A percentile compares a stretch with the other conserved stretches of the same genome.
These are phyloP conservation scores for Hypholoma fasciculare DNA, from an alignment of 768 basidiomycete genomes.

Conservation along the genomic window DNA sequence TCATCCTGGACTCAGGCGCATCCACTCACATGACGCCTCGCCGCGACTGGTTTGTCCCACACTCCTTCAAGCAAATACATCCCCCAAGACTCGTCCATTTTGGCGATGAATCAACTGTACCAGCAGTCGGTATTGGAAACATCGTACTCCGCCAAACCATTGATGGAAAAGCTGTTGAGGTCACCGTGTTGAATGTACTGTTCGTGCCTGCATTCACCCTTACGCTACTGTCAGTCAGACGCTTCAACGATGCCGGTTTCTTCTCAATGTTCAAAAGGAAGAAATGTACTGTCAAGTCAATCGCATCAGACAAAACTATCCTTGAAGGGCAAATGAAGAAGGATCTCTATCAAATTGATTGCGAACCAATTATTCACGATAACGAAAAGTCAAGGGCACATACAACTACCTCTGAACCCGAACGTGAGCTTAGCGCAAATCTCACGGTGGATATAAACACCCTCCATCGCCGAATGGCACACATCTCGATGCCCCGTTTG, in stretches of 20 bases:
- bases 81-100: slow-evolving; percentile 5
- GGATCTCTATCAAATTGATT: slow-evolving; percentile 1
- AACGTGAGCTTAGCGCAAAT: no score
- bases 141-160: background rate
- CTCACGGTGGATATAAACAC: slow-evolving; percentile 6
- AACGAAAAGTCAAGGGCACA: background rate
- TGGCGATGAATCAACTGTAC: slow-evolving; percentile 6
- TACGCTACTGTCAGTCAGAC: slow-evolving; percentile 1
- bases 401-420: no score
- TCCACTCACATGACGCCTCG: slow-evolving; percentile 1
- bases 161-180: background rate
- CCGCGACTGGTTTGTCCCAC: slow-evolving; percentile 1
- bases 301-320: background rate
- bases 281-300: slow-evolving; percentile 1
- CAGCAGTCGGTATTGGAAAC: background rate
- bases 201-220: slow-evolving; percentile 8
- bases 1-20: slow-evolving; percentile 10
- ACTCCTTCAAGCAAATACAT: background rate
- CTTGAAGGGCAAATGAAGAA: background rate
- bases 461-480: slow-evolving; percentile 7
- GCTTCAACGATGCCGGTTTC: background rate
- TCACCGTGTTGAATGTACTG: background rate
- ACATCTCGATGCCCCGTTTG: background rate
- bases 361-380: background rate
- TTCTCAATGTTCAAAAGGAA: slow-evolving; percentile 5